Conservation (phyloP, 1,284 basidiomycete genomes). For the Ceratobasidium papillatum region DNA sequence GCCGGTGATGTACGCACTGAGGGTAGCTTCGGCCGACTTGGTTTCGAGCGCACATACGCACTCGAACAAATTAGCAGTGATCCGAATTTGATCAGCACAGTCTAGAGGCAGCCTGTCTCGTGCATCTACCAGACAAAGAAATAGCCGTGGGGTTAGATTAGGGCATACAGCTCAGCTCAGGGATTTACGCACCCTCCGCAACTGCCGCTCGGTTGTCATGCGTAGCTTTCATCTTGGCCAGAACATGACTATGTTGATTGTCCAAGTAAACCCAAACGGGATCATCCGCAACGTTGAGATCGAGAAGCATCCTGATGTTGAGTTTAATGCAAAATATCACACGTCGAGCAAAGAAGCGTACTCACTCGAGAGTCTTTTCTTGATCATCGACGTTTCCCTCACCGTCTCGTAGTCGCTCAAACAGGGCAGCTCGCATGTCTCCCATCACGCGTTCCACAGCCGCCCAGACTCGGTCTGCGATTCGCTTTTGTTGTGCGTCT, state of each 20-base stretch:
- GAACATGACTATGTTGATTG: constrained; percentile 86
- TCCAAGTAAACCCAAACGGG: constrained; percentile 96
- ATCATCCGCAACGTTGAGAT: constrained; percentile 82
- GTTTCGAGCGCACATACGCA: constrained; percentile 67
- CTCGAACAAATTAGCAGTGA: constrained; percentile 65
- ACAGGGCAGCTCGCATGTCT: constrained; percentile 86
- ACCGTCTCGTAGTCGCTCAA: constrained; percentile 81
- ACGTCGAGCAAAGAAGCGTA: constrained; percentile 39
- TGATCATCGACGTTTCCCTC: constrained; percentile 88
- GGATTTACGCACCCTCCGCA: constrained; percentile 62
- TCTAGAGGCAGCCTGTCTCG: constrained; percentile 28
- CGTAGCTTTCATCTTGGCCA: constrained; percentile 77
- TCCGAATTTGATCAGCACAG: constrained; percentile 44
- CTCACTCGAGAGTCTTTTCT: constrained; percentile 95
- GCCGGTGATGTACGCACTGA: constrained; percentile 61
- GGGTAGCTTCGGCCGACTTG: constrained; percentile 67
- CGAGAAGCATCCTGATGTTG: constrained; percentile 76
- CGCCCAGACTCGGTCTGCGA: constrained; percentile 96
- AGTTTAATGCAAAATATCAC: constrained; percentile 19
- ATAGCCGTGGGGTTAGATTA: background rate
- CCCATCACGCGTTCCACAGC: constrained; percentile 95
- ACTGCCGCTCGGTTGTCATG: constrained; percentile 65
- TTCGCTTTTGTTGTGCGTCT: constrained; percentile 82
- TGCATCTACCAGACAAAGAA: background rate
- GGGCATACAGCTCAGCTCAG: constrained; percentile 30